Base-by-base conservation (phyloP, 192 early-diverging fungal genomes). In the Obelidium mucronatum region DNA sequence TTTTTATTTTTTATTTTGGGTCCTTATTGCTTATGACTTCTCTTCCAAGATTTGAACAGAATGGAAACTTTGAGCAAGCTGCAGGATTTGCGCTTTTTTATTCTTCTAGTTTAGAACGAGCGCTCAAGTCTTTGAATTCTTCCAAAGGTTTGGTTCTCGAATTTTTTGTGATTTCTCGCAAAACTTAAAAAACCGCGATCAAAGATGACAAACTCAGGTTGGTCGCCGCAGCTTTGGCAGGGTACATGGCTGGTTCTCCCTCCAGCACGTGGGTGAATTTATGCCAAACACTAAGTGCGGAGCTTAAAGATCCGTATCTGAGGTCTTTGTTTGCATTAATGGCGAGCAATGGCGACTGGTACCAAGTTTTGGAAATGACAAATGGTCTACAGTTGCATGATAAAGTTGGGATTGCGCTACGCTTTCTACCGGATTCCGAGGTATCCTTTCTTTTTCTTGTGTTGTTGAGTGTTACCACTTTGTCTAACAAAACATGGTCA, bases 11-110 rank as follows among this genome's bases (percentile, higher is more conserved):
- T 13, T 26, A 11, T 15, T 40, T n/a, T 5, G 15, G 39, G 56
- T 48, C 40, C n/a, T 31, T 39, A n/a, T 22, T 68, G 22, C 36
- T 54, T 75, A 4, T 24, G 35, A 55, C 80, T 24, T 37, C 40
- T 63, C 1, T 2, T 19, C 15, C 40, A 28, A 93, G 91, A 64
- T 68, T 96, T 58, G 94, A 97, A 78, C 58, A 67, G 30, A 79
- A 76, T 19, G 88, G 84, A 5, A 86, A 94, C 61, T 94, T 84
- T 74, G 95, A 95, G 61, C 90, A 91, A 53, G 96, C 97, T 1
- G 96, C 97, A 4, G 95, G 90, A 17, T 90, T 89, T 85, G 92
- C 95, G 2, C 87, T 99, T 56, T 95, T 99, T 63, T 91, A 95
- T 80, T 91, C 91, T 48, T 81, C 81, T 2, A 80, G 90, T 68